Evolutionary conservation across 2,329 filamentous ascomycete species (phyloP).

Genomic region (Sporothrix schenckii): DNA sequence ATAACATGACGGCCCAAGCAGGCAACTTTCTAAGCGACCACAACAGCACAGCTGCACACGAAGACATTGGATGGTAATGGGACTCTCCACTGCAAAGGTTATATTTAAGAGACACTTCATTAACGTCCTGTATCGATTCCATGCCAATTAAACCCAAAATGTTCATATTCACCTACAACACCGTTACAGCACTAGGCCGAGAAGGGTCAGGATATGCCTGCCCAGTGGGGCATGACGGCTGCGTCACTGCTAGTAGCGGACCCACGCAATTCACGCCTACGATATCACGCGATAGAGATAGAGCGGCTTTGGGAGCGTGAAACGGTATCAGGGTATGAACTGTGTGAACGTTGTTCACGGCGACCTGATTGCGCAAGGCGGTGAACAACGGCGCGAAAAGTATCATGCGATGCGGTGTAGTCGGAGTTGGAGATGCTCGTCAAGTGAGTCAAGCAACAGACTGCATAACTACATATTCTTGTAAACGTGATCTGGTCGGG

Average conservation of each 20-base stretch:
- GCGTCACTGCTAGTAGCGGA: conserved; percentile 6
- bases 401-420: background rate
- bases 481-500: background rate
- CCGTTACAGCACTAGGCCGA: conserved; percentile 11
- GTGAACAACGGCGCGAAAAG: background rate
- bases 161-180: background rate
- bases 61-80: background rate
- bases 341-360: background rate
- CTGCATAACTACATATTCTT: background rate
- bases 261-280: conserved; percentile 13
- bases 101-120: no score
- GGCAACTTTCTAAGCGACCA: background rate
- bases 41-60: no score
- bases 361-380: background rate
- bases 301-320: conserved; percentile 1
- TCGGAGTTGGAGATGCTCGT: background rate
- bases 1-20: background rate
- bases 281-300: conserved; percentile 15
- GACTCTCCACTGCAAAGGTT: no score
- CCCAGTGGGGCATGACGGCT: conserved; percentile 10
- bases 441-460: background rate
- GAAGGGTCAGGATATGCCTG: conserved; percentile 16
- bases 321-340: background rate
- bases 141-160: no score
- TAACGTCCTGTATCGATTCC: no score